Base-by-base conservation (phyloP, 495 filamentous ascomycete species). In the Parathielavia hyrcaniae region DNA sequence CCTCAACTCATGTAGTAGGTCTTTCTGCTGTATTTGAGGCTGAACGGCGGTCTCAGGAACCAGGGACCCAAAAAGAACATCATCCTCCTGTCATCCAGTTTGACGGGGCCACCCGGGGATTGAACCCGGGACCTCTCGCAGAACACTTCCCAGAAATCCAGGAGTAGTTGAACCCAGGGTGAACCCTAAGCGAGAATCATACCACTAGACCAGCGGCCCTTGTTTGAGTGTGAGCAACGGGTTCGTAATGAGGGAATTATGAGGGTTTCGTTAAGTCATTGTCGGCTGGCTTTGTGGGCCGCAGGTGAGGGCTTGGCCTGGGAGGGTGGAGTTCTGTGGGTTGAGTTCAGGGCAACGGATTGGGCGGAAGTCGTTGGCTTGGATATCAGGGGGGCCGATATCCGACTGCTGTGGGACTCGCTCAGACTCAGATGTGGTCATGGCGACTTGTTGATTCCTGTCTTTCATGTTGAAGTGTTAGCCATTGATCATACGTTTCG, bases 151-250 rank as follows among this genome's bases (percentile, higher is more conserved):
- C 36, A 41, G 56, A 30, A 23, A n/a, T n/a, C n/a, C n/a, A n/a
- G n/a, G n/a, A n/a, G n/a, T n/a, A n/a, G n/a, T n/a, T n/a, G n/a
- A n/a, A n/a, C n/a, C n/a, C n/a, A n/a, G n/a, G n/a, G 57, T 47
- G 30, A 46, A 52, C 53, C 53, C 59, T 57, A 56, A 61, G 59
- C 59, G 53, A 56, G 59, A 56, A 56, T 57, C 53, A 61, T 61
- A 57, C 59, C 53, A 60, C 58, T 61, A 56, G 53, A 61, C 53
- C 53, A 61, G 59, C 59, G 53, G 59, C 59, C 59, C 53, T 56
- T 61, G 53, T 34, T 53, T 45, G n/a, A 56, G 1, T 38, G 16
- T 1, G 22, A 6, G 13, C n/a, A 17, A 16, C 22, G 5, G 26
- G 17, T 13, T 20, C 30, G 14, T 12, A 26, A 51, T 53, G 22